A percentile compares a stretch with the other conserved stretches of the same genome.
phyloP scores from a whole-genome alignment of 768 basidiomycete genomes.

The Albatrellus ellisii region DNA sequence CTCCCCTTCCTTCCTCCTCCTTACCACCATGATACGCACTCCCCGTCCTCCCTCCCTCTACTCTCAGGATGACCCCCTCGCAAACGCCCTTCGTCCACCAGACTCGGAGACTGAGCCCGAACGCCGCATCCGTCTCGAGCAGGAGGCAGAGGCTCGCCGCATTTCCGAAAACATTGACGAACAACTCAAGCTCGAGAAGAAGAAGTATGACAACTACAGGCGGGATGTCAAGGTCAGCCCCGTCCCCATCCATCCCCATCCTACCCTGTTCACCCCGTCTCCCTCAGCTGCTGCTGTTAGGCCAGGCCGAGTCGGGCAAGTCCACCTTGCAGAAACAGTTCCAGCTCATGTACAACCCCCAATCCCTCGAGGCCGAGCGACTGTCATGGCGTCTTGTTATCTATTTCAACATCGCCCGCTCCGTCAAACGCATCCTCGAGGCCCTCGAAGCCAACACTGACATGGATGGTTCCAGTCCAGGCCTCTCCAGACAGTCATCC shows the following conservation, averaged over 20 bases:
- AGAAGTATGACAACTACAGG: constrained; percentile 47
- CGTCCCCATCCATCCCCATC: no score
- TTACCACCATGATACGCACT: constrained; percentile 27
- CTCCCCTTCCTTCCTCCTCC: constrained; percentile 15
- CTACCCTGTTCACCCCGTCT: no score
- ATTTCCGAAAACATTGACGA: constrained; percentile 77
- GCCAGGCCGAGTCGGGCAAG: constrained; percentile 71
- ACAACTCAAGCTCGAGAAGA: constrained; percentile 57
- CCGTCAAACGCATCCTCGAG: constrained; percentile 25
- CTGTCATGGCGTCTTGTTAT: constrained; percentile 70
- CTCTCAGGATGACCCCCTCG: constrained; percentile 59
- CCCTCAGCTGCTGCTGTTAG: constrained; percentile 52
- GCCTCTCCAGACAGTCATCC: constrained; percentile 1
- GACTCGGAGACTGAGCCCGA: constrained; percentile 52
- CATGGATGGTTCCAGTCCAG: background rate
- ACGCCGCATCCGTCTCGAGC: constrained; percentile 42
- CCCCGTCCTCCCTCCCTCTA: constrained; percentile 60
- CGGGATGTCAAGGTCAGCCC: constrained; percentile 58
- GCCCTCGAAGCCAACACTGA: constrained; percentile 18
- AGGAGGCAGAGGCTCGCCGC: constrained; percentile 63
- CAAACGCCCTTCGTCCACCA: constrained; percentile 53
- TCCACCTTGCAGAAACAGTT: constrained; percentile 70
- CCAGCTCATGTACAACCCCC: constrained; percentile 70
- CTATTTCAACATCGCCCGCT: constrained; percentile 56
- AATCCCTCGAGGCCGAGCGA: constrained; percentile 55